Evolutionary conservation across 1,284 basidiomycete species (phyloP), one percentile per base, ranked within the genome.

Genomic region (Leccinum fuscescens): DNA sequence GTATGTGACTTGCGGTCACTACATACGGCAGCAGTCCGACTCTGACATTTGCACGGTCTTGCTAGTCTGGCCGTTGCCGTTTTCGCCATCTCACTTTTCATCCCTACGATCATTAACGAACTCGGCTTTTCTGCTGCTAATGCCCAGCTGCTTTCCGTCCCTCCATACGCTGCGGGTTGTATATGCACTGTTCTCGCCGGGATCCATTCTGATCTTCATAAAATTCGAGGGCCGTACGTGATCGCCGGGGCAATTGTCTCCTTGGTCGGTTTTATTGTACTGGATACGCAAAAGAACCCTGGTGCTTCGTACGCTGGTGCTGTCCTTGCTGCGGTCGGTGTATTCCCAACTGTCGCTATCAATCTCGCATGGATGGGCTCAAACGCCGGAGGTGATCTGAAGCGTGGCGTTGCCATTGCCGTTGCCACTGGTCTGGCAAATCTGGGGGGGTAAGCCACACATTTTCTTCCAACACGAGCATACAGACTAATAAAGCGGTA

Each of bases 11-110:
- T 42, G 39, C 39, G 39, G 39, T 42, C 0, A 42, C 11, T 20
- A 46, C 17, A 20, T 20, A 20, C 17, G 3, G 1, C 17, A 20
- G 44, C 17, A 46, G 6, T 20, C 15, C 6, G 7, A 24, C 55
- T 60, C 42, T 44, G 51, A 65, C n/a, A 58, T 62, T 66, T 62
- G 62, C 15, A 46, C 9, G 44, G 6, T 42, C n/a, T 63, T 67
- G 12, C 22, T 56, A 76, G 81, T 31, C 61, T 81, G 17, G 74
- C 86, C 57, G 71, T 82, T 55, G 80, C 86, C 6, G 70, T 84
- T 44, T 86, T 86, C 62, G 80, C 82, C 12, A 80, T 86, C 64
- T 79, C 85, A 35, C 76, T 87, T 52, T 88, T 87, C 63, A 77
- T 77, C 3, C 85, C 83, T 0, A 84, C 81, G 1, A 84, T 86